These are phyloP conservation scores for Mychonastes homosphaera DNA, from an alignment of 139 green algal genomes.

Conservation along the genomic window DNA sequence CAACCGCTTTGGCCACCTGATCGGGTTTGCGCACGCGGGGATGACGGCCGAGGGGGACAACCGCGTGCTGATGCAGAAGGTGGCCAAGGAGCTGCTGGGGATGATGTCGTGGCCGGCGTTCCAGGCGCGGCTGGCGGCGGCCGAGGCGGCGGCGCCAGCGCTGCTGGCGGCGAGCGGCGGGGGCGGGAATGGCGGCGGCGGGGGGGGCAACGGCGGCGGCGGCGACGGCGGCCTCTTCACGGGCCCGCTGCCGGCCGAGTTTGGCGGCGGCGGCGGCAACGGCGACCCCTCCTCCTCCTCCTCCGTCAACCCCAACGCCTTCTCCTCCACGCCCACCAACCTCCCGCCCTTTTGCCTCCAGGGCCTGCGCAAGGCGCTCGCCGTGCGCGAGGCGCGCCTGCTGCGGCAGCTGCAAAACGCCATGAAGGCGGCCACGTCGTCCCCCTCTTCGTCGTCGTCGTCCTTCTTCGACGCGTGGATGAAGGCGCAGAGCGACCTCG, in stretches of 20 bases:
- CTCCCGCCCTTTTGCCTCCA: conserved; percentile 15
- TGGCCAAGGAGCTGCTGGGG: conserved; percentile 54
- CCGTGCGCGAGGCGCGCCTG: conserved; percentile 16
- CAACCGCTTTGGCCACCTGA: conserved; percentile 77
- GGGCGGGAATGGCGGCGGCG: not conserved
- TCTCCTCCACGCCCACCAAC: too few species aligned
- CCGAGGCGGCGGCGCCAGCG: conserved; percentile 5
- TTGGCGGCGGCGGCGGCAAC: too few species aligned
- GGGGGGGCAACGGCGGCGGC: not conserved
- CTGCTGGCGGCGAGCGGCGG: not conserved
- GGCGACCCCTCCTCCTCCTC: too few species aligned
- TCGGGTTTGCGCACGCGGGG: conserved; percentile 83
- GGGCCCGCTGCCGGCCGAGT: too few species aligned
- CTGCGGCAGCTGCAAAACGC: conserved; percentile 40
- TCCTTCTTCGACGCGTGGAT: conserved; percentile 82
- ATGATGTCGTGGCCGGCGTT: conserved; percentile 24
- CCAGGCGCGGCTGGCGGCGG: conserved; percentile 20
- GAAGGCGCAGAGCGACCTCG: conserved; percentile 66
- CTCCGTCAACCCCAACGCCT: too few species aligned
- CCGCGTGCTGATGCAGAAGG: conserved; percentile 70
- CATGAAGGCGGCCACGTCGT: conserved; percentile 33
- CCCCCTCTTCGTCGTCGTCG: not conserved
- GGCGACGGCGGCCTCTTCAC: conserved; percentile 2
- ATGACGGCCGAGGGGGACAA: conserved; percentile 94
- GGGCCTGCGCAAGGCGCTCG: conserved; percentile 27